Evolutionary conservation across 1,139 yeast species (phyloP).

Genomic region (Geotrichum aggregatum): DNA sequence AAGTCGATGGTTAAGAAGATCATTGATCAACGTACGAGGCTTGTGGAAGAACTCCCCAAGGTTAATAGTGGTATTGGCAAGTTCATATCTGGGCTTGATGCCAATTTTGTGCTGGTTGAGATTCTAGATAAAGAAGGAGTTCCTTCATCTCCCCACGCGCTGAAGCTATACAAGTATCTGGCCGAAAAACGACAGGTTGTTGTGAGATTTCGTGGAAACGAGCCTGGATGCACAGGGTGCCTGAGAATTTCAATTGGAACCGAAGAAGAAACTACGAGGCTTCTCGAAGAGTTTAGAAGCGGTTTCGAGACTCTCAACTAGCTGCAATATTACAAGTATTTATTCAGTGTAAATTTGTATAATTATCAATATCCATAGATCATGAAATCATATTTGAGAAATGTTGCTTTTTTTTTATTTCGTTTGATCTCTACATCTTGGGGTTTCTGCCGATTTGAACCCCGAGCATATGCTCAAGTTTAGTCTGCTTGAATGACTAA

Average conservation of each 20-base stretch:
- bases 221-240: constrained; percentile 83
- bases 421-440: too few relatives aligned
- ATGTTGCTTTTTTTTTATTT: too few relatives aligned
- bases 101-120: constrained; percentile 77
- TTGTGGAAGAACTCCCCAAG: constrained; percentile 51
- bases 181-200: constrained; percentile 76
- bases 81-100: constrained; percentile 80
- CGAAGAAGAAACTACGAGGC: constrained; percentile 56
- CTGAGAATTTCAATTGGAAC: constrained; percentile 87
- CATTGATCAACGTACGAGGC: constrained; percentile 50
- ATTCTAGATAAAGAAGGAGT: constrained; percentile 50
- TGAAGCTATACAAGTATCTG: constrained; percentile 56
- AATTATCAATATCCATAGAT: neutral
- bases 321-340: neutral
- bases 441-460: too few relatives aligned
- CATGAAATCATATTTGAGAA: too few relatives aligned
- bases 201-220: constrained; percentile 85
- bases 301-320: constrained; percentile 33
- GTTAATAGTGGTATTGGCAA: constrained; percentile 61
- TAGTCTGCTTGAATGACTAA: neutral
- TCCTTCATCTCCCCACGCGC: constrained; percentile 70
- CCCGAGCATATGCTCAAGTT: neutral
- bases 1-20: constrained; percentile 49
- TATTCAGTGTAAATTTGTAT: neutral
- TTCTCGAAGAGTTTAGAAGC: constrained; percentile 51